These are phyloP conservation scores for Citropsis articulata DNA, from an alignment of 345 rosid genomes.

Conservation along the genomic window DNA sequence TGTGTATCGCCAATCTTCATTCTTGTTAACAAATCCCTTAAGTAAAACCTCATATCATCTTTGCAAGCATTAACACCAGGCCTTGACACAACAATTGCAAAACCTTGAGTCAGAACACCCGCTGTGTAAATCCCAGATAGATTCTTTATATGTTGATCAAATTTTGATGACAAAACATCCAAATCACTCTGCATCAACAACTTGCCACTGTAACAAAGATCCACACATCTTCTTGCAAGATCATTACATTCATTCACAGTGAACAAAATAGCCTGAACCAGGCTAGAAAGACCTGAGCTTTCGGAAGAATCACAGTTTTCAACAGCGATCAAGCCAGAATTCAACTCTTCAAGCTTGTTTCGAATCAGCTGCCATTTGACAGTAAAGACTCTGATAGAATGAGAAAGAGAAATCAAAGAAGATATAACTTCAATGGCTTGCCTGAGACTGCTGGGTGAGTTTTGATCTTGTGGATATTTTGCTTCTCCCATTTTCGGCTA, in stretches of 20 bases:
- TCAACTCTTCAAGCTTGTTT: slow-evolving; percentile 67
- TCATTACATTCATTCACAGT: slow-evolving; percentile 49
- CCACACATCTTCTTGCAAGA: slow-evolving; percentile 71
- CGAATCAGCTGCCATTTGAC: slow-evolving; percentile 84
- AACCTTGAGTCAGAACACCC: slow-evolving; percentile 60
- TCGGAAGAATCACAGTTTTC: slow-evolving; percentile 49
- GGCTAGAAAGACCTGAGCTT: slow-evolving; percentile 42
- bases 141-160: slow-evolving; percentile 50
- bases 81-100: slow-evolving; percentile 78
- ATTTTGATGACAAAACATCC: slow-evolving; percentile 56
- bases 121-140: slow-evolving; percentile 59
- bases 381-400: slow-evolving; percentile 61
- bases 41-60: slow-evolving; percentile 83
- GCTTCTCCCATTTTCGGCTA: slow-evolving; percentile 30
- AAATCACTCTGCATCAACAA: slow-evolving; percentile 96
- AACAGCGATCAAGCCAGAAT: slow-evolving; percentile 50
- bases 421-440: slow-evolving; percentile 57
- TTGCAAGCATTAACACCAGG: slow-evolving; percentile 60
- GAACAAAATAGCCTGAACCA: slow-evolving; percentile 41
- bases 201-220: slow-evolving; percentile 79
- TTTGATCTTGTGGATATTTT: slow-evolving; percentile 15
- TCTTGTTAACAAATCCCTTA: slow-evolving; percentile 78
- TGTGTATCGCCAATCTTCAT: slow-evolving; percentile 84
- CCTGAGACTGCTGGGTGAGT: slow-evolving; percentile 24
- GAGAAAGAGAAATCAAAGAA: slow-evolving; percentile 62